Percentiles rank a stretch among this genome's conserved stretches.
These are phyloP conservation scores for Mrakia frigida DNA, from an alignment of 768 basidiomycete species.

Conservation along the genomic window DNA sequence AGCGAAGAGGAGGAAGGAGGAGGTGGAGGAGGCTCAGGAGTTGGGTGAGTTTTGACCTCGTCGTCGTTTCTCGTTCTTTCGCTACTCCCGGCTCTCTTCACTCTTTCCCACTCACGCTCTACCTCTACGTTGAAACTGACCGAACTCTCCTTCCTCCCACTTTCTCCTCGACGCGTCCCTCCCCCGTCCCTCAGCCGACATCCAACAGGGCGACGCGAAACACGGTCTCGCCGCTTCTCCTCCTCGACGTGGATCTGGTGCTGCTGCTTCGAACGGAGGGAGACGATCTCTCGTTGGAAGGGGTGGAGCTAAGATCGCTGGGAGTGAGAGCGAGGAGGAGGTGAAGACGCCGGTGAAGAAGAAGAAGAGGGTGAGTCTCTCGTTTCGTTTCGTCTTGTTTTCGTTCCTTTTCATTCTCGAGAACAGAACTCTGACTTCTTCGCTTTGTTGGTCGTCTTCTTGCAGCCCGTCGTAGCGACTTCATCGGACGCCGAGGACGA, in stretches of 20 bases:
- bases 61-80: background rate
- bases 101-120: background rate
- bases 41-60: background rate
- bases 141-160: background rate
- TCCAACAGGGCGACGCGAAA: background rate
- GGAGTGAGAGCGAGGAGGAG: background rate
- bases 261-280: too few species aligned
- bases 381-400: too few species aligned
- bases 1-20: constrained; percentile 13
- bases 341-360: background rate
- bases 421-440: too few species aligned
- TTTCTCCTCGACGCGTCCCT: background rate
- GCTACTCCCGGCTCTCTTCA: background rate
- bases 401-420: too few species aligned
- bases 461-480: too few species aligned
- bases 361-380: background rate
- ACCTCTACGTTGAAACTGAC: background rate
- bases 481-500: too few species aligned
- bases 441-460: too few species aligned
- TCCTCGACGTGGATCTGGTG: background rate
- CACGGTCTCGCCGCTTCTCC: background rate
- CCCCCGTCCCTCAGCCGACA: constrained; percentile 3
- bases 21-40: constrained; percentile 1
- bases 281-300: background rate
- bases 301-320: background rate